A percentile compares a stretch with the other conserved stretches of the same genome.
These are phyloP conservation scores for Plasmodium inui DNA, from an alignment of 169 alveolate genomes.

Conservation along the genomic window DNA sequence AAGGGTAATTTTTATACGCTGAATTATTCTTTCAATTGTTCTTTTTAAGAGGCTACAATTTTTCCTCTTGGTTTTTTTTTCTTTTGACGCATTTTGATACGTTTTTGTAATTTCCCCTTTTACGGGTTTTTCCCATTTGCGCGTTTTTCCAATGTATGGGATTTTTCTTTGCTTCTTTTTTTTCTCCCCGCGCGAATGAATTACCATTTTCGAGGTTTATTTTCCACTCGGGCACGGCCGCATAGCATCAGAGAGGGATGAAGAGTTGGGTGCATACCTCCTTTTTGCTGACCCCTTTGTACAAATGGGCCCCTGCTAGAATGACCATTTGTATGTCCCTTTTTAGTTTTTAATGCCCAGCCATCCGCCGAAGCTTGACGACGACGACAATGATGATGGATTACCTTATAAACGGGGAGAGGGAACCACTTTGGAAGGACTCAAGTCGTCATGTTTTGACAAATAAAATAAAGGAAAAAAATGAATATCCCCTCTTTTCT, in stretches of 20 bases:
- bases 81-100: neutral
- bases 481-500: neutral
- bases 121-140: neutral
- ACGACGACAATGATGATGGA: neutral
- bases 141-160: neutral
- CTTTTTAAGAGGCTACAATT: neutral
- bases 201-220: neutral
- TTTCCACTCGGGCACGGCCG: conserved; percentile 4
- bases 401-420: neutral
- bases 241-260: neutral
- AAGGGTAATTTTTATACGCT: neutral
- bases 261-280: neutral
- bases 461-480: neutral
- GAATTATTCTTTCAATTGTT: neutral
- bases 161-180: neutral
- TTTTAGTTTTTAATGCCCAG: neutral
- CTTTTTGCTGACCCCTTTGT: neutral
- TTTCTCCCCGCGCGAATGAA: neutral
- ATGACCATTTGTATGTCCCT: neutral
- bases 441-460: neutral
- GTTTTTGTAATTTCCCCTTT: neutral
- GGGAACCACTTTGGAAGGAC: neutral
- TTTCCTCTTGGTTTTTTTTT: neutral
- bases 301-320: neutral
- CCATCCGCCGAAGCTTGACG: neutral